Base-by-base conservation (phyloP, 1,284 basidiomycete species). In the Coriolopsis trogii region DNA sequence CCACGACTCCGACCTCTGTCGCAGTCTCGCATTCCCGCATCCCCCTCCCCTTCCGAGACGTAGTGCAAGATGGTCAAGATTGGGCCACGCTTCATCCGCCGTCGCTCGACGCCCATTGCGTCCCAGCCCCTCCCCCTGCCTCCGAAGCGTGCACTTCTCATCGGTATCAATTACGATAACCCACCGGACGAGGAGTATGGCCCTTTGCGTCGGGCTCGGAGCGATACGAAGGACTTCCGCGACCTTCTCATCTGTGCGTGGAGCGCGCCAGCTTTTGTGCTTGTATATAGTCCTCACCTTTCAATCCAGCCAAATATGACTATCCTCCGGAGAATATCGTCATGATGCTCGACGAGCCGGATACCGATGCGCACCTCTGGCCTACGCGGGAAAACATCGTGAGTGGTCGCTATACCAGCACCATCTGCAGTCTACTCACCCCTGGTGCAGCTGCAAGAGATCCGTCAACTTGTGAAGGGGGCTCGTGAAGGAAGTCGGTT, bases 351-450 rank as follows among this genome's bases (percentile, higher is more conserved):
- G 55, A 56, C 21, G 36, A 25, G 12, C 29, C 46, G 16, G 34
- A 37, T 16, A 34, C 31, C 2, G 21, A 8, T 9, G 24, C 24
- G 4, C 12, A 30, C 25, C 37, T 46, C n/a, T 38, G 33, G 25
- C 55, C 60, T 3, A 53, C 60, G 5, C 46, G 46, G 21, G 42
- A 16, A 4, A 59, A 61, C 31, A 59, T 61, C 18, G 60, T 61
- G 36, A 31, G 60, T 53, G 10, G 25, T 15, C 13, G 7, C 6
- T 10, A 1, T 26, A 10, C 24, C 7, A 9, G 30, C 33, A n/a
- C 4, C 12, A 13, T 30, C n/a, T 24, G 25, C 26, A n/a, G 33
- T 10, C 10, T 13, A 16, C 7, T 40, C 7, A 29, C 31, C 4
- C 29, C 18, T 31, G 8, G n/a, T 6, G 1, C 15, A 61, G 59